These are phyloP conservation scores for Beverwykella pulmonaria DNA, from an alignment of 495 filamentous ascomycete genomes.

Conservation along the genomic window DNA sequence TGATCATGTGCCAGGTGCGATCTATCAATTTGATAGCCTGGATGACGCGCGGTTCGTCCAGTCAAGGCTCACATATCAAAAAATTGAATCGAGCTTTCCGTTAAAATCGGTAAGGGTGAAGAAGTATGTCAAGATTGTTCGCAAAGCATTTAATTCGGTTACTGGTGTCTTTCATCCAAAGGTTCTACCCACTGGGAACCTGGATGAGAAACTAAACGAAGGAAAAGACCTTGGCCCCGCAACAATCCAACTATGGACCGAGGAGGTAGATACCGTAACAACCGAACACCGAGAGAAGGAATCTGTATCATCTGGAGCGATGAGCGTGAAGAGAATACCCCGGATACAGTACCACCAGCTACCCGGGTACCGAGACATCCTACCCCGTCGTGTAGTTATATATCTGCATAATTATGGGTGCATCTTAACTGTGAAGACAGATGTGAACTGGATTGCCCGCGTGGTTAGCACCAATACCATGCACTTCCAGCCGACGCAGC, in stretches of 20 bases:
- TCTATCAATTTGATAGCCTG: background rate
- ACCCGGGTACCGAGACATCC: background rate
- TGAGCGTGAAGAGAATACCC: background rate
- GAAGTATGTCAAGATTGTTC: background rate
- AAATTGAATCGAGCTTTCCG: background rate
- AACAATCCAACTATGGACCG: slow-evolving; percentile 16
- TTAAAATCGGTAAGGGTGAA: background rate
- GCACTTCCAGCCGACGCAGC: background rate
- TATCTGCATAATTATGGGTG: background rate
- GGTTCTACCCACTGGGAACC: background rate
- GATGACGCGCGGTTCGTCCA: slow-evolving; percentile 1
- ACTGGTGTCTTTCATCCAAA: background rate
- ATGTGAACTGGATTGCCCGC: slow-evolving; percentile 1
- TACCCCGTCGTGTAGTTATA: background rate
- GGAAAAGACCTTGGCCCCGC: slow-evolving; percentile 11
- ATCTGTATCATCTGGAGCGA: background rate
- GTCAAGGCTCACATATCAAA: slow-evolving; percentile 13
- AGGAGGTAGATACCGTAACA: slow-evolving; percentile 8
- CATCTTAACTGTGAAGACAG: background rate
- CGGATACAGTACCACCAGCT: background rate
- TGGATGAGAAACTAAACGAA: background rate
- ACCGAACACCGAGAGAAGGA: background rate
- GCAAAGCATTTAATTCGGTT: background rate
- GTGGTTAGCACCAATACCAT: background rate
- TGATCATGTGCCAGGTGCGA: background rate